Conservation (phyloP, 306 rosid species). For the Corylus avellana region DNA sequence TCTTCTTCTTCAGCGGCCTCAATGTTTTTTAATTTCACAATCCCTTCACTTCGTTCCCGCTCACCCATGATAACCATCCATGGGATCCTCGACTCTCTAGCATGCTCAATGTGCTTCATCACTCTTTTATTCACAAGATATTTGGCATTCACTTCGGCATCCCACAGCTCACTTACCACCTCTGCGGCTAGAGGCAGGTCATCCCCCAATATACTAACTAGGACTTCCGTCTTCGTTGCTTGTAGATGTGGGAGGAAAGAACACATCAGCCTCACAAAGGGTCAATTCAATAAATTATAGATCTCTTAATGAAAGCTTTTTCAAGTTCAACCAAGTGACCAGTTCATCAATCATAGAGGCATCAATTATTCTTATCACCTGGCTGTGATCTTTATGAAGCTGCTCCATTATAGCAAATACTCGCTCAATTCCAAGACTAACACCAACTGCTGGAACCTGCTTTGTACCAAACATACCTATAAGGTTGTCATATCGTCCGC, state of each 20-base stretch:
- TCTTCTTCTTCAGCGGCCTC: conserved; percentile 40
- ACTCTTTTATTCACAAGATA: conserved; percentile 62
- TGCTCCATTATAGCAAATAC: conserved; percentile 92
- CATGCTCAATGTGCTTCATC: conserved; percentile 71
- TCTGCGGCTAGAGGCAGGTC: conserved; percentile 69
- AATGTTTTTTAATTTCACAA: conserved; percentile 56
- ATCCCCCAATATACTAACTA: conserved; percentile 75
- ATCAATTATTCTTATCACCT: conserved; percentile 48
- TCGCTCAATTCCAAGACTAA: conserved; percentile 94
- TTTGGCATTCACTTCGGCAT: conserved; percentile 57
- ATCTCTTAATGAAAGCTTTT: not conserved
- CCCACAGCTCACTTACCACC: conserved; percentile 78
- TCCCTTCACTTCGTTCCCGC: conserved; percentile 64
- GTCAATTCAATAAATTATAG: not conserved
- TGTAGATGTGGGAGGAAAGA: conserved; percentile 18
- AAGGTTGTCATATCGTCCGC: conserved; percentile 91
- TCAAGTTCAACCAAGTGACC: not conserved
- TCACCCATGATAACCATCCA: conserved; percentile 83
- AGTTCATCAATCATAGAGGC: conserved; percentile 7
- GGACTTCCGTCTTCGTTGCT: conserved; percentile 78
- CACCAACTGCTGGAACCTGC: conserved; percentile 90
- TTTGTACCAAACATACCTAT: conserved; percentile 90
- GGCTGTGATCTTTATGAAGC: conserved; percentile 59
- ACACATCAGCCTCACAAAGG: not conserved
- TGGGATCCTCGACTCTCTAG: conserved; percentile 70